Conservation (phyloP, 768 basidiomycete species). For the Tephrocybe sp. region DNA sequence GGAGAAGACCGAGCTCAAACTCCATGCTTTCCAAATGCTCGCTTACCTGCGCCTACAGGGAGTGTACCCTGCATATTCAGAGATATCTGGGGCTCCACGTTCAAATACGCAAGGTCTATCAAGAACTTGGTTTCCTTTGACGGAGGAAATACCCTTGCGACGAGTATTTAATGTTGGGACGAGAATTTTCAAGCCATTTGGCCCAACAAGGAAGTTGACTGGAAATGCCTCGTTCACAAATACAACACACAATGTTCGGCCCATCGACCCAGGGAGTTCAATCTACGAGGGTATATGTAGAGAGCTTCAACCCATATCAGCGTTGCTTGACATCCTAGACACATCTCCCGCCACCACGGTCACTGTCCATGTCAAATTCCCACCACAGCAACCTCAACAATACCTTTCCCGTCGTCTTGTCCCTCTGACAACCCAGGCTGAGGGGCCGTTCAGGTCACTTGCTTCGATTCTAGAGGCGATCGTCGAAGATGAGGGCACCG, state of each 20-base stretch:
- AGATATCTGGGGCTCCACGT: not conserved
- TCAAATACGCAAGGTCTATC: not conserved
- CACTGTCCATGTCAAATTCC: not conserved
- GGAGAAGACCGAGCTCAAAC: not conserved
- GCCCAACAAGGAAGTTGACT: not conserved
- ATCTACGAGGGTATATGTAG: not conserved
- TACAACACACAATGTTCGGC: not conserved
- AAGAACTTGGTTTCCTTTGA: not conserved
- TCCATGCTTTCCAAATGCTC: not conserved
- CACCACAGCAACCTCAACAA: not conserved
- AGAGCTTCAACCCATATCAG: not conserved
- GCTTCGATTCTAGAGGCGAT: not conserved
- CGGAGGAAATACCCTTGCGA: not conserved
- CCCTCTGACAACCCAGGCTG: not conserved
- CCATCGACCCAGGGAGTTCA: not conserved
- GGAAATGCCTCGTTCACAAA: not conserved
- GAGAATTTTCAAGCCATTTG: not conserved
- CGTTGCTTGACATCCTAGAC: not conserved
- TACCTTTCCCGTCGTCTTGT: not conserved
- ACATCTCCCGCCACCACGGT: not conserved
- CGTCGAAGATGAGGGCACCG: not conserved
- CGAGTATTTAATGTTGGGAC: not conserved
- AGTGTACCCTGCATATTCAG: not conserved
- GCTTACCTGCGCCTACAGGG: not conserved
- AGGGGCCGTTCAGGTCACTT: slow-evolving; percentile 3